phyloP scores from a whole-genome alignment of 371 early-diverging fungal genomes.

The Mortierella sp. region DNA sequence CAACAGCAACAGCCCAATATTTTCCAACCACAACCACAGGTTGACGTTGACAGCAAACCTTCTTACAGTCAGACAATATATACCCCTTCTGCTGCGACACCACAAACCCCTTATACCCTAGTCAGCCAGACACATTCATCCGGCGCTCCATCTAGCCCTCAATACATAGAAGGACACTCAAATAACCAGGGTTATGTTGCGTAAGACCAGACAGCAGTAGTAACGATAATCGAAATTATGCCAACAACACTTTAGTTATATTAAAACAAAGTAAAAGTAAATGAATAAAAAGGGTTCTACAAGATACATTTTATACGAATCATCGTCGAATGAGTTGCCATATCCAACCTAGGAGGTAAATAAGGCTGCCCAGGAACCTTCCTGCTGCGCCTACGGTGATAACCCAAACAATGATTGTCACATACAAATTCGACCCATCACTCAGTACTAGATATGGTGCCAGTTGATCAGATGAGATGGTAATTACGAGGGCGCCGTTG shows the following conservation, averaged over 20 bases:
- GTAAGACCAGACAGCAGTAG: neutral
- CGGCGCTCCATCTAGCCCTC: constrained; percentile 16
- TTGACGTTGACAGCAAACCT: neutral
- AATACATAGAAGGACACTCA: constrained; percentile 5
- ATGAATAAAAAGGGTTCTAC: neutral
- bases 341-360: constrained; percentile 44
- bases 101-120: constrained; percentile 18
- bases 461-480: constrained; percentile 59
- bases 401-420: constrained; percentile 49
- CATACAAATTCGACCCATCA: constrained; percentile 53
- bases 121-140: constrained; percentile 13
- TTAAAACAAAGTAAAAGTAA: neutral
- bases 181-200: constrained; percentile 10
- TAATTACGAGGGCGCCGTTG: constrained; percentile 80
- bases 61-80: constrained; percentile 8
- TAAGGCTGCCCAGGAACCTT: constrained; percentile 48
- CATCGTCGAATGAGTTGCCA: constrained; percentile 32
- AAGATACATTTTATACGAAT: neutral
- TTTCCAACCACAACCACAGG: constrained; percentile 42
- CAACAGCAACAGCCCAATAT: constrained; percentile 20
- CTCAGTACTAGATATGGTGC: constrained; percentile 41
- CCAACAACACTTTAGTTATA: neutral
- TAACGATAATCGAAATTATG: neutral
- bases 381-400: constrained; percentile 51
- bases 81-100: constrained; percentile 4